A percentile compares a stretch with the other conserved stretches of the same genome.
phyloP scores from a whole-genome alignment of 805 yeast genomes.

The Starmerella bombi region DNA sequence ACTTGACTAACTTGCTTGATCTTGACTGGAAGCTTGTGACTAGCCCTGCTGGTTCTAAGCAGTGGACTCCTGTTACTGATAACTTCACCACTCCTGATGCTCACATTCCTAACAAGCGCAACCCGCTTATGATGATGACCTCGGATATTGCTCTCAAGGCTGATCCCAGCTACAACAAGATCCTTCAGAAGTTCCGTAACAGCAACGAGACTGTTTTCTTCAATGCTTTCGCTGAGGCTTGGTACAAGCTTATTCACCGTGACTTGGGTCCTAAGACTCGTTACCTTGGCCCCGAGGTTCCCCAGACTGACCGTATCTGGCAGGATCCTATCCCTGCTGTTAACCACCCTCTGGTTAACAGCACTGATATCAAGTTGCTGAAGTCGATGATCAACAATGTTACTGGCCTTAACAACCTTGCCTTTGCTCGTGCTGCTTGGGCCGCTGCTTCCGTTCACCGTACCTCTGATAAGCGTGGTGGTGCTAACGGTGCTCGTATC shows the following conservation, averaged over 20 bases:
- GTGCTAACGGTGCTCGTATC: constrained; percentile 19
- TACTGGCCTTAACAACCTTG: constrained; percentile 4
- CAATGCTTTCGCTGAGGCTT: constrained; percentile 16
- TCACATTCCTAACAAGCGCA: constrained; percentile 8
- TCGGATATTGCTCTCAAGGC: constrained; percentile 17
- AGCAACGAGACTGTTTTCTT: constrained; percentile 11
- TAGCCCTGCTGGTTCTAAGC: constrained; percentile 17
- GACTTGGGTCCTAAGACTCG: constrained; percentile 18
- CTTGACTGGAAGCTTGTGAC: constrained; percentile 8
- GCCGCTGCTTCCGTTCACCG: constrained; percentile 18
- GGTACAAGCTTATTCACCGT: constrained; percentile 19
- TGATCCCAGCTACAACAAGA: constrained; percentile 13
- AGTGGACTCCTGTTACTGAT: constrained; percentile 13
- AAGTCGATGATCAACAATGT: constrained; percentile 8
- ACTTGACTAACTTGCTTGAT: constrained; percentile 12
- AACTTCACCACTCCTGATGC: constrained; percentile 16
- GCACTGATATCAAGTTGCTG: constrained; percentile 8
- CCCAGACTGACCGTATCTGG: constrained; percentile 12
- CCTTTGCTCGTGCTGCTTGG: constrained; percentile 19
- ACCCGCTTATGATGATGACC: constrained; percentile 18
- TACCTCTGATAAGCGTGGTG: constrained; percentile 16
- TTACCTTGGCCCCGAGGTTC: constrained; percentile 17
- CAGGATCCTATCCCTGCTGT: constrained; percentile 17
- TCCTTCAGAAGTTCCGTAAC: constrained; percentile 12
- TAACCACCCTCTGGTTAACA: constrained; percentile 12